phyloP scores from a whole-genome alignment of 1,139 yeast species.

The Sugiyamaella japonica region DNA sequence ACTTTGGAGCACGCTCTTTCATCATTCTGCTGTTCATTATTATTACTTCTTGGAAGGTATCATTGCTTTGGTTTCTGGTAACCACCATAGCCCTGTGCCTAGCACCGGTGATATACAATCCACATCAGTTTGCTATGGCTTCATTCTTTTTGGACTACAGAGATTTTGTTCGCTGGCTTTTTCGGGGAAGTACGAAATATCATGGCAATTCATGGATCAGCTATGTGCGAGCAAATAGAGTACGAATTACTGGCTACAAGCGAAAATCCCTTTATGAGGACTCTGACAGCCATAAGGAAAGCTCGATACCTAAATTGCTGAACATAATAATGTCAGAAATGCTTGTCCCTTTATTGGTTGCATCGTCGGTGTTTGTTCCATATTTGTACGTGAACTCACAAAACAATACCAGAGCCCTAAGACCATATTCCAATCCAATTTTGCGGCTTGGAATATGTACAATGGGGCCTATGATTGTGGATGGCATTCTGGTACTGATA shows the following conservation, averaged over 20 bases:
- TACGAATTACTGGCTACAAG: slow-evolving; percentile 68
- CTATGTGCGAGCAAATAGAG: slow-evolving; percentile 53
- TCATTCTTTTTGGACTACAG: slow-evolving; percentile 76
- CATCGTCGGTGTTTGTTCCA: slow-evolving; percentile 52
- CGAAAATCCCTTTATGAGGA: slow-evolving; percentile 34
- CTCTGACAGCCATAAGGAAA: slow-evolving; percentile 33
- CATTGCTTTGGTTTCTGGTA: slow-evolving; percentile 82
- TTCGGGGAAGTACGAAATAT: slow-evolving; percentile 58
- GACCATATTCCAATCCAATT: slow-evolving; percentile 52
- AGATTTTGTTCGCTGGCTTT: slow-evolving; percentile 65
- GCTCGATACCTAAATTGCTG: slow-evolving; percentile 47
- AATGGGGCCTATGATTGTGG: slow-evolving; percentile 54
- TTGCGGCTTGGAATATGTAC: slow-evolving; percentile 54
- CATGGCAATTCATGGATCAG: slow-evolving; percentile 62
- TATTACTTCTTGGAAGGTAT: slow-evolving; percentile 70
- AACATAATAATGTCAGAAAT: slow-evolving; percentile 52
- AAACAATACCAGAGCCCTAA: slow-evolving; percentile 54
- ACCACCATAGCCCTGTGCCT: slow-evolving; percentile 69
- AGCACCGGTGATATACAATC: slow-evolving; percentile 81
- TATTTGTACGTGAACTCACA: slow-evolving; percentile 72
- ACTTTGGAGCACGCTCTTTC: slow-evolving; percentile 61
- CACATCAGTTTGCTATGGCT: slow-evolving; percentile 72
- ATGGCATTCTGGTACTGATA: slow-evolving; percentile 46
- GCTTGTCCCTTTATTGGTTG: slow-evolving; percentile 49
- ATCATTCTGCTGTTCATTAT: slow-evolving; percentile 63